phyloP scores from a whole-genome alignment of 1,139 yeast genomes.

The Kodamaea sp. region DNA sequence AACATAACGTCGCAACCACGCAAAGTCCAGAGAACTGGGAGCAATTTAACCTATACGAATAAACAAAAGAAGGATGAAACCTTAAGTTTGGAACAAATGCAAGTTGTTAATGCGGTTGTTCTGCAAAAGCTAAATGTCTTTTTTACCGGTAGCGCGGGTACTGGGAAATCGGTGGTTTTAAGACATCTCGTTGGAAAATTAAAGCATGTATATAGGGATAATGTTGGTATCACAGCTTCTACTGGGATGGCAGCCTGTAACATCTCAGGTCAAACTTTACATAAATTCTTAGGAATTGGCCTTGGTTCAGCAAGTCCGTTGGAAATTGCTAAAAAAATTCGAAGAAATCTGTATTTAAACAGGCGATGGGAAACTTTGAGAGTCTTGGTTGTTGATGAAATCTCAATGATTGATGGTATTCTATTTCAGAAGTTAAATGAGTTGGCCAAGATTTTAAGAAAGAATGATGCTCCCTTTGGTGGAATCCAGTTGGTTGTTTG shows the following conservation, averaged over 20 bases:
- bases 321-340: slow-evolving; percentile 43
- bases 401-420: slow-evolving; percentile 83
- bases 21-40: slow-evolving; percentile 15
- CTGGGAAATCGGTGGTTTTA: slow-evolving; percentile 78
- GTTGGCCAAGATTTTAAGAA: slow-evolving; percentile 57
- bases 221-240: slow-evolving; percentile 82
- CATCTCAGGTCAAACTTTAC: slow-evolving; percentile 80
- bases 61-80: slow-evolving; percentile 2
- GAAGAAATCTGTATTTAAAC: slow-evolving; percentile 38
- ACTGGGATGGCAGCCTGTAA: slow-evolving; percentile 91
- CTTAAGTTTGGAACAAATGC: slow-evolving; percentile 59
- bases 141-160: slow-evolving; percentile 82
- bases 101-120: slow-evolving; percentile 64
- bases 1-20: slow-evolving; percentile 19
- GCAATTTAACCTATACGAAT: slow-evolving; percentile 1
- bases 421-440: slow-evolving; percentile 67
- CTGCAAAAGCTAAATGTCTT: slow-evolving; percentile 53
- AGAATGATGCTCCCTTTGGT: slow-evolving; percentile 64
- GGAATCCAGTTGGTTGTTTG: slow-evolving; percentile 82
- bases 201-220: slow-evolving; percentile 28
- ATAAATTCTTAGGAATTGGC: slow-evolving; percentile 76
- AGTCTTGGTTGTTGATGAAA: slow-evolving; percentile 79
- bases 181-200: slow-evolving; percentile 50
- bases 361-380: slow-evolving; percentile 58
- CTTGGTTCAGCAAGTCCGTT: slow-evolving; percentile 53